Percentiles rank a stretch among this genome's conserved stretches.
Evolutionary conservation across 495 filamentous ascomycete genomes (phyloP).

Genomic region (Peziza echinospora): DNA sequence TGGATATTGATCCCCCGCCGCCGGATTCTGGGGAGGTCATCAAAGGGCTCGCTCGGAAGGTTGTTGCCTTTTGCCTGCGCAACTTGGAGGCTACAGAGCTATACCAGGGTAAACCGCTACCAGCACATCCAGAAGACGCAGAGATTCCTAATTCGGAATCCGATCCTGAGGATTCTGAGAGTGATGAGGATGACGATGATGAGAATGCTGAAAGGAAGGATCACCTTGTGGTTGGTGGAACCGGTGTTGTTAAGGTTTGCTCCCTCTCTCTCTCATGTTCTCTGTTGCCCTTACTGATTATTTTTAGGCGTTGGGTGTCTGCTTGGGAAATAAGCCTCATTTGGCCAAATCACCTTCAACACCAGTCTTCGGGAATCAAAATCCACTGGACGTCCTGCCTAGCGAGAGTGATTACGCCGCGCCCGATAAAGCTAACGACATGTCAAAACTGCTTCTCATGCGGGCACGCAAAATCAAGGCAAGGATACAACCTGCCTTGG

Average conservation of each 20-base stretch:
- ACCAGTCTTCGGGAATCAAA: neutral
- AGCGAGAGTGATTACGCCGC: too few relatives aligned
- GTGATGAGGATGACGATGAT: constrained; percentile 31
- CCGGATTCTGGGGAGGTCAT: constrained; percentile 65
- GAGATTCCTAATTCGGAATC: neutral
- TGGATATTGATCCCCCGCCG: constrained; percentile 77
- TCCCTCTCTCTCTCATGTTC: constrained; percentile 1
- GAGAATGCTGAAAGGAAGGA: constrained; percentile 31
- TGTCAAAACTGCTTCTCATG: constrained; percentile 69
- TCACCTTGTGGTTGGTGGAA: constrained; percentile 86
- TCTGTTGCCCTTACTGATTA: neutral
- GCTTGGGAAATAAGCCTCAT: constrained; percentile 48
- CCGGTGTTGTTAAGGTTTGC: constrained; percentile 71
- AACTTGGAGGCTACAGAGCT: constrained; percentile 43
- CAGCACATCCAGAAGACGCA: neutral
- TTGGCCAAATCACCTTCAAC: neutral
- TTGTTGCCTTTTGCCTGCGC: constrained; percentile 76
- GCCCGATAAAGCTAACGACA: constrained; percentile 70
- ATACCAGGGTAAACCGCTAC: neutral
- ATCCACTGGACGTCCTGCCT: constrained; percentile 15
- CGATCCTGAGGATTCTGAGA: neutral
- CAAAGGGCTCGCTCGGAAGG: constrained; percentile 77
- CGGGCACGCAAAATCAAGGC: constrained; percentile 72
- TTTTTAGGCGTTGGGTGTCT: constrained; percentile 40
- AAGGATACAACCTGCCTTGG: constrained; percentile 63